These are phyloP conservation scores for Jasminum sambac DNA, from an alignment of 257 asterid genomes.

Conservation along the genomic window DNA sequence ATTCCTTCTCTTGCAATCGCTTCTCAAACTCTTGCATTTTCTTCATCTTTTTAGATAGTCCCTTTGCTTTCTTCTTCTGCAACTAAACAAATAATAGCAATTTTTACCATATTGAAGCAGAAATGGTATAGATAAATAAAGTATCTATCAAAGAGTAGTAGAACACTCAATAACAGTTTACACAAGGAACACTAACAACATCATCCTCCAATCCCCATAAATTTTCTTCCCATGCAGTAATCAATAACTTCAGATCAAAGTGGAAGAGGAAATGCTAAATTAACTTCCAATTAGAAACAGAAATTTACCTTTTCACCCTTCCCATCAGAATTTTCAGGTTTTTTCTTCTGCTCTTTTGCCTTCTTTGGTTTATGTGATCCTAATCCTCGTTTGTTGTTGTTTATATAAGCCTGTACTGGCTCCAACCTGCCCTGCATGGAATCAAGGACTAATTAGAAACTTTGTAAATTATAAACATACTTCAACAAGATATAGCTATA, in stretches of 20 bases:
- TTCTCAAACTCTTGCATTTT: constrained; percentile 67
- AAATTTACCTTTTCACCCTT: constrained; percentile 45
- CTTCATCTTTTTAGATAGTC: constrained; percentile 65
- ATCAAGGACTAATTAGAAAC: constrained; percentile 14
- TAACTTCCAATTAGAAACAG: constrained; percentile 9
- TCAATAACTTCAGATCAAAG: constrained; percentile 3
- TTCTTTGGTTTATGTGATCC: constrained; percentile 76
- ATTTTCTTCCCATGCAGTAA: not conserved
- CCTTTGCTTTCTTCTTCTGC: constrained; percentile 42
- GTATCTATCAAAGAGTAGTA: not conserved
- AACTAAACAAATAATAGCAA: constrained; percentile 27
- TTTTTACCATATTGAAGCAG: not conserved
- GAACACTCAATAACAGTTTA: not conserved
- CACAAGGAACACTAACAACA: not conserved
- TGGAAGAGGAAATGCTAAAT: constrained; percentile 1
- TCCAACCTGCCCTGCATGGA: constrained; percentile 84
- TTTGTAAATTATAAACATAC: not conserved
- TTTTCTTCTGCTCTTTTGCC: constrained; percentile 26
- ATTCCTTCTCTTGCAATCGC: constrained; percentile 70
- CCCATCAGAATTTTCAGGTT: constrained; percentile 20
- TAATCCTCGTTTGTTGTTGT: constrained; percentile 79
- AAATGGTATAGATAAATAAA: not conserved
- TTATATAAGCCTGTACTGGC: constrained; percentile 62
- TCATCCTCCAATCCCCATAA: not conserved
- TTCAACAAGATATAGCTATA: not conserved